Base-by-base conservation (phyloP, 257 asterid species). In the Coffea eugenioides region DNA sequence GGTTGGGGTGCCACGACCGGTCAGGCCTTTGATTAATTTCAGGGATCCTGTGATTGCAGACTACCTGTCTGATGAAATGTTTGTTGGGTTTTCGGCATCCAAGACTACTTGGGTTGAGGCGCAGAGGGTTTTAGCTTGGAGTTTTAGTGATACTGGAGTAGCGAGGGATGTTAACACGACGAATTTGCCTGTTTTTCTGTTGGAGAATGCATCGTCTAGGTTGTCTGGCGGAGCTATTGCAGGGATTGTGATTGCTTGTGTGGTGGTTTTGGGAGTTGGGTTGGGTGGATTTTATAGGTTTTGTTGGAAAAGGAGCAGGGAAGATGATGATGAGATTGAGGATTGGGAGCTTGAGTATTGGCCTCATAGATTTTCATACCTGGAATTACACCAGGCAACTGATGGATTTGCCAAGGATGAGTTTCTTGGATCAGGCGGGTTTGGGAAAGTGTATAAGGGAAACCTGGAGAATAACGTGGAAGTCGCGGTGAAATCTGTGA, bases 281-380 rank as follows among this genome's bases (percentile, higher is more conserved):
- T 73, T 83, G 41, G 78, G 67, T 74, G 69, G 82, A 46, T 66
- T 82, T 69, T 91, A 82, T 79, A 91, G 92, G 93, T 84, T 90
- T 85, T 89, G 90, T 97, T 80, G 93, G 95, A 92, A 61, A 83
- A 87, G 75, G 83, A 79, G 43, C 4, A 39, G 43, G 43, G 43
- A 77, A 10, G 74, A 62, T 71, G 87, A 86, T 11, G 92, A 89
- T 14, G 94, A 90, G 14, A 85, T 91, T 41, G 97, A 93, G 83
- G 97, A 93, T 82, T 93, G 97, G 97, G 97, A 93, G 81, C 88
- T 90, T 79, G 97, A 93, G 81, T 91, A 86, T 80, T 93, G 97
- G 97, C 97, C 97, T 52, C 97, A 91, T 73, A 85, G 95, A 64
- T 90, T 87, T 76, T 91, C 97, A 0, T 89, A 89, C 7, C 92